Base-by-base conservation (phyloP, 495 filamentous ascomycete genomes). In the Darksidea phi region DNA sequence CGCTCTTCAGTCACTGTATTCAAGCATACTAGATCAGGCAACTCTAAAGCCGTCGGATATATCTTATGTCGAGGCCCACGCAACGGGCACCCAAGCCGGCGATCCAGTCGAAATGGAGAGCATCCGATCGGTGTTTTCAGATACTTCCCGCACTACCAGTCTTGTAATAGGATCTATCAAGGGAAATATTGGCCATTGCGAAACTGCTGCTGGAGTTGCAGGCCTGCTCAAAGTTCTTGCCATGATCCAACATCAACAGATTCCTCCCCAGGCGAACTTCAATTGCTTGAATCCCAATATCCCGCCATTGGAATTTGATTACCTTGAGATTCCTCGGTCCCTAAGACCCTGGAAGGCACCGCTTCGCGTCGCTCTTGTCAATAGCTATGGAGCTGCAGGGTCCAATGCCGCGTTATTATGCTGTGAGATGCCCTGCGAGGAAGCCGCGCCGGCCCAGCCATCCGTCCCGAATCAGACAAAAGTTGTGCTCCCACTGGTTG, bases 151-250 rank as follows among this genome's bases (percentile, higher is more conserved):
- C 1, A 11, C 1, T 26, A 13, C 18, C 23, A 7, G 7, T 11
- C 45, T 59, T 7, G 6, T 7, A 8, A 41, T 59, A 6, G 43
- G 25, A 0, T 81, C 80, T 1, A 73, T 80, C 7, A 84, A 84
- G 46, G 74, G 76, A 0, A 70, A 76, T 6, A 69, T 84, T 6
- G 82, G 82, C 4, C 82, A 84, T 58, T 74, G 73, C 0, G 82
- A 84, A 54, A 69, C 72, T 0, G 72, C 78, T 0, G 78, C 80
- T 0, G 81, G 81, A 4, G 67, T 79, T 1, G 57, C 75, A 3
- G 71, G 74, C 0, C 59, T 82, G 23, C 67, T 80, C 37, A 84
- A 84, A 58, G 57, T 75, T 0, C 62, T 82, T 6, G 48, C 79
- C 10, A 81, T 82, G 79, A 76, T 84, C 8, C 70, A 77, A 18